Evolutionary conservation across 2,329 filamentous ascomycete genomes (phyloP).

Genomic region (Hymenoscyphus scutula): DNA sequence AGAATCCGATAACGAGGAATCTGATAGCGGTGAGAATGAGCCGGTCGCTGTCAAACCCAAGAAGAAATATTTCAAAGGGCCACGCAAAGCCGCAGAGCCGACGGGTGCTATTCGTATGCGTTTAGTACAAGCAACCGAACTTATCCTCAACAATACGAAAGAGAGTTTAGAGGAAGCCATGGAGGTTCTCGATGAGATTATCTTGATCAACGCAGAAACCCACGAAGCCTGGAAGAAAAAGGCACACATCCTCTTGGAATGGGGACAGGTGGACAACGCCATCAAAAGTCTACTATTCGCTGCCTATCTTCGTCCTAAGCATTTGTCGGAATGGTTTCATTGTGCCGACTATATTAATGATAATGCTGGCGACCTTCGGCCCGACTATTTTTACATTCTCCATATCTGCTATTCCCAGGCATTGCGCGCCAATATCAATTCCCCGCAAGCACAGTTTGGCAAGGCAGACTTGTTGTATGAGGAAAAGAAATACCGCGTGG

Average conservation of each 20-base stretch:
- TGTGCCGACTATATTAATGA: slow-evolving; percentile 57
- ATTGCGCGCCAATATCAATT: slow-evolving; percentile 52
- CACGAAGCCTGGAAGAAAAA: slow-evolving; percentile 64
- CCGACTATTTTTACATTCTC: slow-evolving; percentile 51
- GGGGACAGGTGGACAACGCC: slow-evolving; percentile 55
- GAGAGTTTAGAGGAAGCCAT: slow-evolving; percentile 48
- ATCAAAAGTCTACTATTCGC: slow-evolving; percentile 60
- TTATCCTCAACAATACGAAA: slow-evolving; percentile 62
- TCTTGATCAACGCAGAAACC: slow-evolving; percentile 66
- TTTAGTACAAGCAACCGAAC: slow-evolving; percentile 64
- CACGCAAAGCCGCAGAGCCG: slow-evolving; percentile 61
- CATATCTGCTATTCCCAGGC: slow-evolving; percentile 59
- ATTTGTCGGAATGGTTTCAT: slow-evolving; percentile 56
- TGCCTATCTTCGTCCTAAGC: slow-evolving; percentile 60
- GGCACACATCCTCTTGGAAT: slow-evolving; percentile 59
- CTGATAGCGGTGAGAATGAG: not conserved
- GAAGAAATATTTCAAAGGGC: slow-evolving; percentile 35
- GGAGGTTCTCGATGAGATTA: slow-evolving; percentile 58
- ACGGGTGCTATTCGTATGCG: slow-evolving; percentile 69
- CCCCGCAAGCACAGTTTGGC: slow-evolving; percentile 55
- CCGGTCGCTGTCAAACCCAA: not conserved
- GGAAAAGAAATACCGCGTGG: slow-evolving; percentile 52
- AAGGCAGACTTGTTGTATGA: slow-evolving; percentile 58
- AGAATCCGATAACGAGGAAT: not conserved
- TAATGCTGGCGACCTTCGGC: slow-evolving; percentile 45